phyloP scores from a whole-genome alignment of 2,329 filamentous ascomycete genomes.

The Cadophora sp. region DNA sequence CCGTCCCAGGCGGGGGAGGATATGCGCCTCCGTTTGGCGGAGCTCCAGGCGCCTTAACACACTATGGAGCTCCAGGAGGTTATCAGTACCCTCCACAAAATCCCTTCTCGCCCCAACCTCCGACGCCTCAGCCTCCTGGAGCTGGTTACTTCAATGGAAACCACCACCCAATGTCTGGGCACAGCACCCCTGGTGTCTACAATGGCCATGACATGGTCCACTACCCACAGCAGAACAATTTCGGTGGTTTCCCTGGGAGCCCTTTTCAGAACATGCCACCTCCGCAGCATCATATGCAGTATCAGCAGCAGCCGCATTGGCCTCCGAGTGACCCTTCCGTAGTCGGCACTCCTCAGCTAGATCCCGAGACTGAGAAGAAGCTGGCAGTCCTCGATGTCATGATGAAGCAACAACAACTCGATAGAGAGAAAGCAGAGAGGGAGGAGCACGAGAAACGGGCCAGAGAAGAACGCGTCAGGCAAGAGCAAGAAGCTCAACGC shows the following conservation, averaged over 20 bases:
- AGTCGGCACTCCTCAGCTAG: constrained; percentile 27
- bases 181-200: constrained; percentile 37
- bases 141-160: constrained; percentile 41
- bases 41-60: constrained; percentile 41
- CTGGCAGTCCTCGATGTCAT: constrained; percentile 67
- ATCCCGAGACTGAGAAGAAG: constrained; percentile 55
- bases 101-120: constrained; percentile 42
- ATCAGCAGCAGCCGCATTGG: constrained; percentile 38
- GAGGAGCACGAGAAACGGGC: constrained; percentile 52
- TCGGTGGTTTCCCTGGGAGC: constrained; percentile 34
- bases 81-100: constrained; percentile 39
- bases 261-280: constrained; percentile 33
- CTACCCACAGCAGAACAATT: constrained; percentile 40
- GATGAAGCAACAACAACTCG: constrained; percentile 52
- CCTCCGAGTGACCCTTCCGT: constrained; percentile 37
- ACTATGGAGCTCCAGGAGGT: constrained; percentile 37
- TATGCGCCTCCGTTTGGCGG: constrained; percentile 42
- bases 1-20: constrained; percentile 31
- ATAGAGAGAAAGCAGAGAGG: constrained; percentile 52
- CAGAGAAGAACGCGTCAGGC: constrained; percentile 49
- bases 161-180: constrained; percentile 52
- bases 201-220: constrained; percentile 42
- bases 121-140: constrained; percentile 38
- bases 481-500: constrained; percentile 50
- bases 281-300: constrained; percentile 31